Evolutionary conservation across 2,329 filamentous ascomycete species (phyloP).

Genomic region (Pezizomycotina sp.): DNA sequence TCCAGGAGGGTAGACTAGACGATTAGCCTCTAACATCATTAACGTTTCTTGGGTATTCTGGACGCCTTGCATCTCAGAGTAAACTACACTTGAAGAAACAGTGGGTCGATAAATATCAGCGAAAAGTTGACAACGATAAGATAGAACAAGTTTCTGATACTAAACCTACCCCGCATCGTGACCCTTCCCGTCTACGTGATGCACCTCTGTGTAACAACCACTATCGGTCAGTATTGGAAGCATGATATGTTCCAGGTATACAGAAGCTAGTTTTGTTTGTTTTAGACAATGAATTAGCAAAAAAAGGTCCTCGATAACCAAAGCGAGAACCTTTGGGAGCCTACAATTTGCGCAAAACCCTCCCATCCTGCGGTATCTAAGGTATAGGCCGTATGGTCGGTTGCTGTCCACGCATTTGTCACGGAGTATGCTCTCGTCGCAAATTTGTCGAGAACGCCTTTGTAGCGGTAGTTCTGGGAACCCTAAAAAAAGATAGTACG

Average conservation of each 20-base stretch:
- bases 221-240: conserved; percentile 84
- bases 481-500: conserved; percentile 76
- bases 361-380: conserved; percentile 93
- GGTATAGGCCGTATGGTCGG: conserved; percentile 91
- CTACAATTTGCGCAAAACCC: conserved; percentile 68
- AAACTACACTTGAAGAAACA: conserved; percentile 50
- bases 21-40: conserved; percentile 68
- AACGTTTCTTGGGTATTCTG: conserved; percentile 72
- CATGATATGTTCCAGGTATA: conserved; percentile 89
- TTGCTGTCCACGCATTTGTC: conserved; percentile 95
- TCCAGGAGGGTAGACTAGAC: conserved; percentile 70
- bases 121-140: too few relatives aligned
- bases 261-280: conserved; percentile 44
- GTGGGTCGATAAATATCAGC: conserved; percentile 1
- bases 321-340: not conserved
- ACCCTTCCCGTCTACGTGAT: conserved; percentile 83
- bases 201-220: conserved; percentile 85
- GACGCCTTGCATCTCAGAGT: conserved; percentile 96
- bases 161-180: conserved; percentile 54
- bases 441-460: conserved; percentile 85
- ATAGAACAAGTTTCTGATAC: conserved; percentile 24
- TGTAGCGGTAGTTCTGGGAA: conserved; percentile 83
- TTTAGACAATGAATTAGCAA: not conserved
- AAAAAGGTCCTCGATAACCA: not conserved
- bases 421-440: conserved; percentile 82